Evolutionary conservation across 148 eudicot species (phyloP), one percentile per base, ranked within the genome.

Genomic region (Chenopodium berlandieri): DNA sequence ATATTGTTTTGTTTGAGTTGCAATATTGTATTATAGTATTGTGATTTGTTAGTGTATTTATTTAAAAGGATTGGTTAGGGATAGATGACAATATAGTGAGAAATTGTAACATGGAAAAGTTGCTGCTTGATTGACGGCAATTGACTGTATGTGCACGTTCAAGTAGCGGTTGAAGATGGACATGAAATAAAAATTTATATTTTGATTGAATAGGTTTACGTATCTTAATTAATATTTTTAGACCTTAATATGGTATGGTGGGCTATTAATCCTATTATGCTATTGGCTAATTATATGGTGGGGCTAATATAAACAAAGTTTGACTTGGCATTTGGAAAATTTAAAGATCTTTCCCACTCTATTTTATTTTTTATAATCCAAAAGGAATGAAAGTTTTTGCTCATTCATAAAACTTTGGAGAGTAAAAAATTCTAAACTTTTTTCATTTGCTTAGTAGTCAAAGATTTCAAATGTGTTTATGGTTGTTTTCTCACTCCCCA

Each of bases 81-180:
- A 70, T 37, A 4, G 37, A 46, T 20, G 20, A 66, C 9, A 22
- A 20, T 54, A 25, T 65, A 34, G 65, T 75, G 73, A 78, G 78
- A 83, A 75, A 40, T 1, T 66, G 62, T 73, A 23, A 47, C 32
- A n/a, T 73, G 76, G 48, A 37, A 67, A 46, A 40, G 62, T 50
- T 50, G 67, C 46, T 77, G 86, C 86, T 81, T 81, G 84, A 84
- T 84, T 84, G 86, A 84, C 86, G 86, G 84, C 75, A 50, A 72
- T 81, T 84, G 86, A 84, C 81, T 74, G 56, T 30, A 52, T 40
- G 67, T 64, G 81, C 86, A 84, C 84, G 86, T 84, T 81, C 31
- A 75, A 56, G 27, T 72, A 14, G 75, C 83, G 30, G 46, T 80
- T 70, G 66, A 27, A 40, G 68, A 60, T 46, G 66, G 69, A 65